Evolutionary conservation across 345 rosid species (phyloP).

Genomic region (Moricandia moricandioides): DNA sequence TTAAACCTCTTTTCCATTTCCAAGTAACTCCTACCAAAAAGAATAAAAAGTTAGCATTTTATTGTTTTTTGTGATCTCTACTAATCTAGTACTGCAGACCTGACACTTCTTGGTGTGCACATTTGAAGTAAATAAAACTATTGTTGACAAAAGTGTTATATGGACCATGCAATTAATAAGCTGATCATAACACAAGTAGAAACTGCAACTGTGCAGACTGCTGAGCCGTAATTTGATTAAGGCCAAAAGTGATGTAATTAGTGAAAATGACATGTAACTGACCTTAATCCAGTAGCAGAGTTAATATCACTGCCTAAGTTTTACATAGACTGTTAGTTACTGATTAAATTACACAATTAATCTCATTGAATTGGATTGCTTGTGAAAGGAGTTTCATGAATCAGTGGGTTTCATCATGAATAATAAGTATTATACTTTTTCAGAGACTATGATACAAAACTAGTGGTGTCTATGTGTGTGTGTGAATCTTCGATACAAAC

Average conservation of each 20-base stretch:
- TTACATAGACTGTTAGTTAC: neutral
- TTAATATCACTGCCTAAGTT: slow-evolving; percentile 16
- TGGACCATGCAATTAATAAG: slow-evolving; percentile 23
- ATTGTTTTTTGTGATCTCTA: neutral
- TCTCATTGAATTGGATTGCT: slow-evolving; percentile 5
- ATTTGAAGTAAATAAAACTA: neutral
- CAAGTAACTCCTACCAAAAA: slow-evolving; percentile 55
- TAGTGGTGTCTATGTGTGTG: slow-evolving; percentile 12
- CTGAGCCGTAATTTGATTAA: slow-evolving; percentile 20
- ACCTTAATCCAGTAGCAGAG: slow-evolving; percentile 5
- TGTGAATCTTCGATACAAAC: neutral
- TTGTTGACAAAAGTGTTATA: slow-evolving; percentile 18
- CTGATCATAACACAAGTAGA: neutral
- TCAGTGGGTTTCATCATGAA: slow-evolving; percentile 24
- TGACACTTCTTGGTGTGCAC: slow-evolving; percentile 24
- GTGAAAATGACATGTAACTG: slow-evolving; percentile 21
- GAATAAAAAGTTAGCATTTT: neutral
- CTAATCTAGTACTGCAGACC: slow-evolving; percentile 20
- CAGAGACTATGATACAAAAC: slow-evolving; percentile 28
- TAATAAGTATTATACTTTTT: slow-evolving; percentile 20
- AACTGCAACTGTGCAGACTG: neutral
- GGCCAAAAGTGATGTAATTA: neutral
- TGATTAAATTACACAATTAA: neutral
- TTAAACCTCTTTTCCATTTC: slow-evolving; percentile 92
- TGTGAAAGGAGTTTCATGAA: slow-evolving; percentile 2